Percentiles rank a stretch among this genome's conserved stretches.
Evolutionary conservation across 2,329 filamentous ascomycete genomes (phyloP).

Genomic region (Grosmannia clavigera): DNA sequence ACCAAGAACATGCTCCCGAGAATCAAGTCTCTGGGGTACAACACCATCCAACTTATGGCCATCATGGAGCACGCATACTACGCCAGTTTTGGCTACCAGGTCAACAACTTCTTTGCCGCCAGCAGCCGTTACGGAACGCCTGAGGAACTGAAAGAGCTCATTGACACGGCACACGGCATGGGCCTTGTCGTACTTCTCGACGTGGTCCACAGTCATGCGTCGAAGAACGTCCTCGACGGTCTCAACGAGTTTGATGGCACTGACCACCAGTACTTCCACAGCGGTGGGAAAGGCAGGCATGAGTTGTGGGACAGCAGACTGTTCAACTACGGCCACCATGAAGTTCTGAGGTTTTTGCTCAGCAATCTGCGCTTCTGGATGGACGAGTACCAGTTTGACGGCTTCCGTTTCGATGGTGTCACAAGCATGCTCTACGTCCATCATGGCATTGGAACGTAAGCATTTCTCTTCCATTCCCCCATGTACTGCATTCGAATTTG

Average conservation of each 20-base stretch:
- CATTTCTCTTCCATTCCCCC: conserved; percentile 8
- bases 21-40: conserved; percentile 85
- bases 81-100: conserved; percentile 95
- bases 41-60: conserved; percentile 96
- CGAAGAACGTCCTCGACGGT: conserved; percentile 92
- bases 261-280: conserved; percentile 93
- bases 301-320: conserved; percentile 92
- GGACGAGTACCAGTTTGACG: conserved; percentile 95
- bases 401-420: conserved; percentile 94
- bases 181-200: conserved; percentile 87
- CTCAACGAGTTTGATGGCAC: conserved; percentile 93
- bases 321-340: conserved; percentile 94
- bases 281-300: conserved; percentile 70
- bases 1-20: conserved; percentile 82
- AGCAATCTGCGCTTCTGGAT: conserved; percentile 98
- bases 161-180: conserved; percentile 86
- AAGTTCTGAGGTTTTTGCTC: conserved; percentile 88
- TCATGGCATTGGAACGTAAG: conserved; percentile 92
- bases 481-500: not conserved
- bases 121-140: conserved; percentile 90
- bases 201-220: conserved; percentile 94
- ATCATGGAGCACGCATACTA: conserved; percentile 99
- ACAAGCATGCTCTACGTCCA: conserved; percentile 97
- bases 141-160: conserved; percentile 90
- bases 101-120: conserved; percentile 97